These are phyloP conservation scores for Plasmodium sp. DNA, from an alignment of 169 alveolate species.

Conservation along the genomic window DNA sequence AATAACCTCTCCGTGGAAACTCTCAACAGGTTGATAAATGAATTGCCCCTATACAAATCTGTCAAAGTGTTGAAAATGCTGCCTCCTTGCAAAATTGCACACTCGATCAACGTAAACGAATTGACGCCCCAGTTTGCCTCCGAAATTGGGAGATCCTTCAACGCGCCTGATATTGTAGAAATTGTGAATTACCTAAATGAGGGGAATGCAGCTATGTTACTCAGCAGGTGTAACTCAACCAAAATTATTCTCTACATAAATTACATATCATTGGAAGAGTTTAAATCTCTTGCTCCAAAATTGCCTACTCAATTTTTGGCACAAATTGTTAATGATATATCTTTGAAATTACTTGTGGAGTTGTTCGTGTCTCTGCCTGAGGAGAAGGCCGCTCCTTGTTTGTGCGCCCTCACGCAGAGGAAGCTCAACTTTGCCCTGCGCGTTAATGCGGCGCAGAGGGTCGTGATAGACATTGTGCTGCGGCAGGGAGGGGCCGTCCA, in stretches of 20 bases:
- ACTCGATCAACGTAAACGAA: background rate
- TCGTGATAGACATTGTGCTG: background rate
- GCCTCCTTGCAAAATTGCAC: constrained; percentile 16
- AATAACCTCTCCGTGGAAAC: constrained; percentile 1
- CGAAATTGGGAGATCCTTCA: constrained; percentile 21
- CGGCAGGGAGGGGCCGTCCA: background rate
- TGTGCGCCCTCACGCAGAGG: background rate
- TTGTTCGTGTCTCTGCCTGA: constrained; percentile 14
- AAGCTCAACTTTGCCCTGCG: background rate
- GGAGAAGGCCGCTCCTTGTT: constrained; percentile 22
- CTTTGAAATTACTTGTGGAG: constrained; percentile 16
- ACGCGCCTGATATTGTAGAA: constrained; percentile 21
- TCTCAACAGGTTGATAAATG: constrained; percentile 17
- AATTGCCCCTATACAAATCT: constrained; percentile 59
- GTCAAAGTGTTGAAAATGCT: constrained; percentile 21
- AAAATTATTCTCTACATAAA: constrained; percentile 43
- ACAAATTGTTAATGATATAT: constrained; percentile 70
- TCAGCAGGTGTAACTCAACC: background rate
- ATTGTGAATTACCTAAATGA: constrained; percentile 9
- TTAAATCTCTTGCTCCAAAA: constrained; percentile 6
- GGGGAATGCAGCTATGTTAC: constrained; percentile 7
- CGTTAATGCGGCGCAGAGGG: background rate
- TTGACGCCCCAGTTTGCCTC: background rate
- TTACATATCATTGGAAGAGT: constrained; percentile 30
- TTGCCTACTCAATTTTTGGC: constrained; percentile 16